Percentiles rank a stretch among this genome's conserved stretches.
These are phyloP conservation scores for Gossypium turneri DNA, from an alignment of 345 rosid genomes.

Conservation along the genomic window DNA sequence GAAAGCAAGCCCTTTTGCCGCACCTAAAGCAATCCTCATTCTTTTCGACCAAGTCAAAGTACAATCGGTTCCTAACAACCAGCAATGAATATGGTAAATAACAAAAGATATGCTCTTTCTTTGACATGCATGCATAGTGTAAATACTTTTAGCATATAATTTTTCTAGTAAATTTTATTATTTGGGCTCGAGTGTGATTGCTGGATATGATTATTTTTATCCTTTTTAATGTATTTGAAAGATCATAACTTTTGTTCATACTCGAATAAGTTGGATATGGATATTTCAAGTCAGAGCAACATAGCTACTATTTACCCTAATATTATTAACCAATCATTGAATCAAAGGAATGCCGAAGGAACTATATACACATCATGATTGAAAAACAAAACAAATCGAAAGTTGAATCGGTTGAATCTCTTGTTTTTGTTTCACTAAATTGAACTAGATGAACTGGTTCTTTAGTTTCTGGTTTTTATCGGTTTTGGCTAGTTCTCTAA, in stretches of 20 bases:
- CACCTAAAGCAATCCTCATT: conserved; percentile 88
- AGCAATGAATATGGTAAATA: conserved; percentile 20
- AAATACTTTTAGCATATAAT: neutral
- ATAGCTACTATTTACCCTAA: neutral
- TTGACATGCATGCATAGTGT: neutral
- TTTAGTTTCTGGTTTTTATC: too few relatives aligned
- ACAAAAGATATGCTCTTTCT: neutral
- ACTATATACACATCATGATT: neutral
- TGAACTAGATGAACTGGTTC: too few relatives aligned
- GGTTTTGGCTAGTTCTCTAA: too few relatives aligned
- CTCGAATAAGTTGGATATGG: neutral
- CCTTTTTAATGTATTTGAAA: neutral
- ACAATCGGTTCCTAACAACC: conserved; percentile 70
- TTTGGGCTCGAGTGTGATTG: neutral
- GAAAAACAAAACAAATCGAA: too few relatives aligned
- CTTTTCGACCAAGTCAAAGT: conserved; percentile 89
- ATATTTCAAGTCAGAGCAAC: neutral
- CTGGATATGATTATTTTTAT: neutral
- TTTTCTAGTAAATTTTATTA: neutral
- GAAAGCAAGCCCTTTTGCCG: conserved; percentile 92
- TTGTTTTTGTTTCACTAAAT: too few relatives aligned
- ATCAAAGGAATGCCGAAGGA: neutral
- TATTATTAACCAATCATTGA: neutral
- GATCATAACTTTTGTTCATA: too few relatives aligned
- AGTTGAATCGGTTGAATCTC: too few relatives aligned